Conservation (phyloP, 805 yeast genomes). For the Myxozyma mucilagina region DNA sequence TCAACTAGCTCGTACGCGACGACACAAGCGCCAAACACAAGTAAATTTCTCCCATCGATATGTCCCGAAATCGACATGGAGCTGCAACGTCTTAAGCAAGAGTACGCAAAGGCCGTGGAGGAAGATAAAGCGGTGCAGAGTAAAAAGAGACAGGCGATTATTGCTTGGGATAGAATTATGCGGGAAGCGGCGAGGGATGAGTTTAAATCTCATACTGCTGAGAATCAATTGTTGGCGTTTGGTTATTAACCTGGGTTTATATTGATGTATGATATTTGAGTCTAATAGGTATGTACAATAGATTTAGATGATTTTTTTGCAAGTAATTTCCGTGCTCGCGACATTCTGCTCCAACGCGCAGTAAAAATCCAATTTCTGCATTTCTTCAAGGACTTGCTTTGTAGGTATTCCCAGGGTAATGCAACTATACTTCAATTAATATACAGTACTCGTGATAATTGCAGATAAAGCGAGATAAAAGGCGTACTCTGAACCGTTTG, state of each 20-base stretch:
- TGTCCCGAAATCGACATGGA: constrained; percentile 27
- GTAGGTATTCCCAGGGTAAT: constrained; percentile 20
- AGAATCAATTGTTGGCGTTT: constrained; percentile 23
- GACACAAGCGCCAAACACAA: not conserved
- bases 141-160: constrained; percentile 22
- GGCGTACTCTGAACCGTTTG: constrained; percentile 14
- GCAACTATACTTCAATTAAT: constrained; percentile 7
- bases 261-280: not conserved
- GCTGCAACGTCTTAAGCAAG: constrained; percentile 14
- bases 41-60: constrained; percentile 23
- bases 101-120: constrained; percentile 16
- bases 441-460: not conserved
- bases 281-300: constrained; percentile 3
- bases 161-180: constrained; percentile 21
- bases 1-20: no score
- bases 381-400: constrained; percentile 18
- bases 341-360: constrained; percentile 25
- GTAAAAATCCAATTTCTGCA: constrained; percentile 27
- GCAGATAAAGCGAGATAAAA: not conserved
- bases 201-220: constrained; percentile 23
- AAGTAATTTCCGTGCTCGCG: constrained; percentile 22
- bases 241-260: constrained; percentile 4
- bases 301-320: constrained; percentile 14
- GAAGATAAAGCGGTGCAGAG: constrained; percentile 13
- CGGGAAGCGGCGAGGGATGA: constrained; percentile 23